Base-by-base conservation (phyloP, 179 eudicot genomes). In the Amaranthus tricolor region DNA sequence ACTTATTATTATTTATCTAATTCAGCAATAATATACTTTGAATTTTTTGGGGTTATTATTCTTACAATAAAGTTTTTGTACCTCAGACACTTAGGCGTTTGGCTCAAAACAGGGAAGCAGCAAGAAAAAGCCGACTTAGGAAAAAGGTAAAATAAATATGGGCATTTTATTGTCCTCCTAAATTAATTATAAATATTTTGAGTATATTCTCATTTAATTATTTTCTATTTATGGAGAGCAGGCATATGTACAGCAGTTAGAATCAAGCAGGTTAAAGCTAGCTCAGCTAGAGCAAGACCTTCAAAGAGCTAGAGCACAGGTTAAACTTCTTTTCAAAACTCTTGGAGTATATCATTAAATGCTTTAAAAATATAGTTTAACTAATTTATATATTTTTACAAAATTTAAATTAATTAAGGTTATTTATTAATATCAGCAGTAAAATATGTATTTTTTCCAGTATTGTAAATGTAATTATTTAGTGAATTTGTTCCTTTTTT, bases 91-190 rank as follows among this genome's bases (percentile, higher is more conserved):
- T 90, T 76, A 86, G 98, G 70, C 96, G 98, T 75, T 84, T 94
- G 79, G 97, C 98, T 53, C 98, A 94, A 70, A 94, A 94, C 85
- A 84, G 98, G 82, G 98, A 94, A 94, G 98, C 97, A 43, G 98
- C 97, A 48, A 92, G 81, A 66, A 94, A 94, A 79, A 92, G 98
- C 86, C 89, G 98, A 70, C 88, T 92, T 7, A 90, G 98, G 64
- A 94, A 94, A 73, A 94, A 94, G 93, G 98, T 94, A 70, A 5
- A 31, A 14, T 24, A 31, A 31, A 31, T 1, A 31, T 31, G 40
- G 40, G 40, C 40, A 31, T 31, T 31, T 31, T 2, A 31, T 31
- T 31, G 2, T 31, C 3, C 40, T 31, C 40, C 40, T 31, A 31
- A 53, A 8, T 11, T 11, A 53, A n/a, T 19, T 60, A 9, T 6